These are phyloP conservation scores for Monilinia laxa DNA, from an alignment of 2,329 filamentous ascomycete species.

Conservation along the genomic window DNA sequence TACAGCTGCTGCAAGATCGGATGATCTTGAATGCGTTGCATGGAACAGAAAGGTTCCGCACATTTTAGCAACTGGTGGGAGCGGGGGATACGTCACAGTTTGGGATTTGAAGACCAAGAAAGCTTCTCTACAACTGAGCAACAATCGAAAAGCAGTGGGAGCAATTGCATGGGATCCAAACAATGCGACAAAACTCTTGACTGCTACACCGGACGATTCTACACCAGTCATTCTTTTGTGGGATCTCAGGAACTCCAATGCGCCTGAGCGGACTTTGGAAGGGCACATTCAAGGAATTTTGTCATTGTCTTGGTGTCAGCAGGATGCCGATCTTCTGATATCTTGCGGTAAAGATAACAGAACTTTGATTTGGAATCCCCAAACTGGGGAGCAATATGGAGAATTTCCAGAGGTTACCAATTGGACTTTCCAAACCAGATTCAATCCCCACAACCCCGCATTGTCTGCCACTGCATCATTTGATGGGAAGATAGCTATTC, in stretches of 20 bases:
- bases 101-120: constrained; percentile 99
- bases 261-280: constrained; percentile 81
- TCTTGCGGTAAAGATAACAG: constrained; percentile 97
- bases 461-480: constrained; percentile 94
- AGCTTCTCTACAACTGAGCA: constrained; percentile 91
- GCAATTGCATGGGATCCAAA: constrained; percentile 97
- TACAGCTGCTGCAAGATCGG: constrained; percentile 81
- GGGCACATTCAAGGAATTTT: constrained; percentile 95
- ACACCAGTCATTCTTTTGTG: constrained; percentile 87
- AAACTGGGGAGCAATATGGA: constrained; percentile 81
- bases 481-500: constrained; percentile 91
- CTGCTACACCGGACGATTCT: constrained; percentile 85
- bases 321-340: constrained; percentile 84
- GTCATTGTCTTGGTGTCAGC: constrained; percentile 91
- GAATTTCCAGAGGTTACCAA: constrained; percentile 98
- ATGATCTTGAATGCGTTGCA: constrained; percentile 93
- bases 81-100: constrained; percentile 91
- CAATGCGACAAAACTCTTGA: constrained; percentile 90
- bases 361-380: constrained; percentile 94
- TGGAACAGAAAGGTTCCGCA: constrained; percentile 99
- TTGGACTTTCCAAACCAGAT: constrained; percentile 95
- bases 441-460: constrained; percentile 90
- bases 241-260: constrained; percentile 95
- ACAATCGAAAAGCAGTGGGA: constrained; percentile 89
- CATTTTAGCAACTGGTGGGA: constrained; percentile 91